These are phyloP conservation scores for Leptodontidium sp. DNA, from an alignment of 2,329 filamentous ascomycete species.

Conservation along the genomic window DNA sequence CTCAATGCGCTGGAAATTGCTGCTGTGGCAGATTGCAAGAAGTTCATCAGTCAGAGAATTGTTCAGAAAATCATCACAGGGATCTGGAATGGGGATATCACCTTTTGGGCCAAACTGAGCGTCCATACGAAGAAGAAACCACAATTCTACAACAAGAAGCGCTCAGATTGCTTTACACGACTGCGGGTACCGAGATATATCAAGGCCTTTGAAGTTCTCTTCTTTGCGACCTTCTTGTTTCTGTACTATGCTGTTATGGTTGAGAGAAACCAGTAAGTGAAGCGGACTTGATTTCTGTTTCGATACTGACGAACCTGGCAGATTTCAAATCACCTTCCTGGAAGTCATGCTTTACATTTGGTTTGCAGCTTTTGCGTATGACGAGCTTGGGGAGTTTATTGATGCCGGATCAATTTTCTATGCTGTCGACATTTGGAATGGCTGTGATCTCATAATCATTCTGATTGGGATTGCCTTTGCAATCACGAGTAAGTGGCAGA, in stretches of 20 bases:
- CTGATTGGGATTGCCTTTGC: slow-evolving; percentile 76
- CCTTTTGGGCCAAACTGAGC: slow-evolving; percentile 85
- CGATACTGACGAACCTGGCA: slow-evolving; percentile 13
- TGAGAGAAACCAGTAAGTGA: slow-evolving; percentile 65
- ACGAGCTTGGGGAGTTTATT: slow-evolving; percentile 83
- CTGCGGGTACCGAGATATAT: slow-evolving; percentile 83
- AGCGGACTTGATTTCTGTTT: neutral
- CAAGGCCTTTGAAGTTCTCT: slow-evolving; percentile 83
- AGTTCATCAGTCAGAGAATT: slow-evolving; percentile 80
- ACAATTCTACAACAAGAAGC: slow-evolving; percentile 74
- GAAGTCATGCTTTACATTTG: slow-evolving; percentile 84
- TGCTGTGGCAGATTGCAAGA: slow-evolving; percentile 81
- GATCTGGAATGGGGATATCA: slow-evolving; percentile 86
- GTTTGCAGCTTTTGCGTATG: slow-evolving; percentile 87
- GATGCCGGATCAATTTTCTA: slow-evolving; percentile 91
- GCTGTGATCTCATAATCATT: slow-evolving; percentile 79
- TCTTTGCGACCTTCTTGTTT: slow-evolving; percentile 78
- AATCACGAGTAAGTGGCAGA: slow-evolving; percentile 66
- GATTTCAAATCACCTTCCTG: slow-evolving; percentile 66
- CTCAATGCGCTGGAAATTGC: slow-evolving; percentile 90
- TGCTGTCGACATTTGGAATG: slow-evolving; percentile 81
- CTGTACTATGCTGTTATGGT: slow-evolving; percentile 90
- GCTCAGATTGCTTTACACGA: slow-evolving; percentile 77
- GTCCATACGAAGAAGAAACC: slow-evolving; percentile 78
- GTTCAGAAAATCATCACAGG: slow-evolving; percentile 86